Base-by-base conservation (phyloP, 2,329 filamentous ascomycete species). In the Cadophora sp. region DNA sequence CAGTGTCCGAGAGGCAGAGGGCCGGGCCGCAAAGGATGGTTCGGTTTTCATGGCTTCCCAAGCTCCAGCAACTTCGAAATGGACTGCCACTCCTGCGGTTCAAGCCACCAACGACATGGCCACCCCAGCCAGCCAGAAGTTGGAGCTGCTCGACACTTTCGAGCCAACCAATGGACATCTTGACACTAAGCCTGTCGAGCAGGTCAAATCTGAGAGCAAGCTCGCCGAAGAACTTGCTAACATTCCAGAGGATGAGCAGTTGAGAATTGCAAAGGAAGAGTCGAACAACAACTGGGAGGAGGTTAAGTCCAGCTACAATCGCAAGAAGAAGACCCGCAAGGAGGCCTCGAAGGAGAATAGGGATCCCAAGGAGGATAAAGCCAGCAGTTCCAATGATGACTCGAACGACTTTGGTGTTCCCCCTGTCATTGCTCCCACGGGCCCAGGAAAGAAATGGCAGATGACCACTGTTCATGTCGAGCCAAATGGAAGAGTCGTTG, bases 11-110 rank as follows among this genome's bases (percentile, higher is more conserved):
- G 87, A 94, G 77, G 88, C 92, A 61, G 93, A 97, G 79, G 94
- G 94, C 69, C 89, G 92, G 73, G 85, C 92, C 55, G 92, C 93
- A 65, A 93, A 93, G 84, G 94, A 96, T 74, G 94, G 94, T 53
- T 89, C 87, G 19, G 79, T 83, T 67, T 90, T 86, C 77, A 81
- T 83, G 77, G 83, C 85, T 8, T 77, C 79, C 62, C 77, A 80
- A 64, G 74, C 79, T 66, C 83, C 81, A 62, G 79, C 79, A 29
- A 80, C 81, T 64, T 83, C 82, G 37, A 80, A 79, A 55, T 85
- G 83, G 82, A 80, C 79, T 65, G 78, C 80, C 65, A 72, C 79
- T 66, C 73, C 79, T 37, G 50, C 69, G 22, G 56, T 61, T 12
- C 37, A 64, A 37, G 63, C 67, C 24, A 59, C 65, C 14, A 71